phyloP scores from a whole-genome alignment of 306 rosid species.

The Vigna angularis region DNA sequence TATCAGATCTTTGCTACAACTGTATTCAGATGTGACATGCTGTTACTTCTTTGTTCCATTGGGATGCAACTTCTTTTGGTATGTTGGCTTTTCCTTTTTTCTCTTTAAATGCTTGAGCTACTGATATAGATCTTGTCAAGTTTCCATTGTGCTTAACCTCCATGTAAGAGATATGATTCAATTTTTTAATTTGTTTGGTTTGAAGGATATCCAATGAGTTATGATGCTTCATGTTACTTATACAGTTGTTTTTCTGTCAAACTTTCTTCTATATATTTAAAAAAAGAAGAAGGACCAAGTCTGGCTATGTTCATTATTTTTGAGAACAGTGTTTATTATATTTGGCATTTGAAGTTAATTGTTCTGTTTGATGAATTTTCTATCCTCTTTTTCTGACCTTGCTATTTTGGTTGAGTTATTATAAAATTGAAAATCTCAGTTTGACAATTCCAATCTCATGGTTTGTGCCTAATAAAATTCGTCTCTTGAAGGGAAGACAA shows the following conservation, averaged over 20 bases:
- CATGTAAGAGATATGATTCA: conserved; percentile 1
- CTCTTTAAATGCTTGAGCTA: conserved; percentile 32
- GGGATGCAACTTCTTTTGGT: conserved; percentile 88
- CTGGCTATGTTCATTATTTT: conserved; percentile 27
- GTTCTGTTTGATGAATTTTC: conserved; percentile 33
- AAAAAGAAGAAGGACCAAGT: neutral
- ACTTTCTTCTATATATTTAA: neutral
- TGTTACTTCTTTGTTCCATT: conserved; percentile 83
- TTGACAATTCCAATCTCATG: conserved; percentile 36
- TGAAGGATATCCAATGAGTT: conserved; percentile 22
- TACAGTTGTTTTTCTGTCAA: conserved; percentile 13
- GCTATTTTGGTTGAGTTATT: conserved; percentile 27
- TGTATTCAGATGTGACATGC: conserved; percentile 85
- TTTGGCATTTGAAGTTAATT: conserved; percentile 24
- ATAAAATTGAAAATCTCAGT: conserved; percentile 14
- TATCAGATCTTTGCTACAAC: conserved; percentile 85
- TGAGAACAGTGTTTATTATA: conserved; percentile 6
- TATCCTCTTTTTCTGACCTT: conserved; percentile 19
- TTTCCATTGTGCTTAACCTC: conserved; percentile 16
- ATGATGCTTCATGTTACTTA: neutral
- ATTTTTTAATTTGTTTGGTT: conserved; percentile 17
- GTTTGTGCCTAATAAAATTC: conserved; percentile 47
- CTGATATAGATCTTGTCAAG: conserved; percentile 10
- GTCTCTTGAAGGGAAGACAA: conserved; percentile 66
- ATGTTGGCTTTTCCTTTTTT: conserved; percentile 36